These are phyloP conservation scores for Lyophyllum atratum DNA, from an alignment of 768 basidiomycete species.

Conservation along the genomic window DNA sequence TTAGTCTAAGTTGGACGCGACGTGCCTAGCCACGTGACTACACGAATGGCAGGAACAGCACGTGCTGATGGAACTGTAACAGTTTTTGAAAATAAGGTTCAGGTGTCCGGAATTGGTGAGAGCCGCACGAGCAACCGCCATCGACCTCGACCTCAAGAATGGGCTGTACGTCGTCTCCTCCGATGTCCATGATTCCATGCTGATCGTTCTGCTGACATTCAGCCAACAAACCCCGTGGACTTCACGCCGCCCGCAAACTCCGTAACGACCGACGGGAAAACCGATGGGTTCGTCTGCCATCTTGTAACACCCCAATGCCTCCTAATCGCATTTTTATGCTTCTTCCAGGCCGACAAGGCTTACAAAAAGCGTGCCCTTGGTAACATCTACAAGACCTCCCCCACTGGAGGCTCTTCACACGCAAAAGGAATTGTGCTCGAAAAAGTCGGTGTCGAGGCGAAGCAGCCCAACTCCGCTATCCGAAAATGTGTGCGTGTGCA, in stretches of 20 bases:
- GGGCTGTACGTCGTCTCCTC: conserved; percentile 69
- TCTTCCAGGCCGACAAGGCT: conserved; percentile 85
- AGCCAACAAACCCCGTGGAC: conserved; percentile 99
- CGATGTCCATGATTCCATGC: conserved; percentile 13
- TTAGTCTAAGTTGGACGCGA: not conserved
- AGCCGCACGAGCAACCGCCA: conserved; percentile 25
- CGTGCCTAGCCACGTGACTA: conserved; percentile 19
- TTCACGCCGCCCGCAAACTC: conserved; percentile 98
- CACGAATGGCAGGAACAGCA: not conserved
- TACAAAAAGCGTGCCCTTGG: conserved; percentile 99
- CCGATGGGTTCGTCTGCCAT: conserved; percentile 79
- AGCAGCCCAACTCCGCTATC: conserved; percentile 99
- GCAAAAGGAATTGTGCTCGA: conserved; percentile 99
- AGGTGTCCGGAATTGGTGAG: conserved; percentile 26
- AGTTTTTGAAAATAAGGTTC: conserved; percentile 52
- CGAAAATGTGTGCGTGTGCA: conserved; percentile 99
- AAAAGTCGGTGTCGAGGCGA: conserved; percentile 99
- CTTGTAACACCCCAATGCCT: not conserved
- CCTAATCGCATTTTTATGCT: not conserved
- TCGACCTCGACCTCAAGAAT: conserved; percentile 68
- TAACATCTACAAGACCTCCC: conserved; percentile 99
- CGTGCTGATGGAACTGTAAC: conserved; percentile 30
- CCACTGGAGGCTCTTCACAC: conserved; percentile 98
- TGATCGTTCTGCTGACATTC: conserved; percentile 38
- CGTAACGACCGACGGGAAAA: conserved; percentile 91